phyloP scores from a whole-genome alignment of 139 green algal genomes.

The Tetradesmus obliquus region DNA sequence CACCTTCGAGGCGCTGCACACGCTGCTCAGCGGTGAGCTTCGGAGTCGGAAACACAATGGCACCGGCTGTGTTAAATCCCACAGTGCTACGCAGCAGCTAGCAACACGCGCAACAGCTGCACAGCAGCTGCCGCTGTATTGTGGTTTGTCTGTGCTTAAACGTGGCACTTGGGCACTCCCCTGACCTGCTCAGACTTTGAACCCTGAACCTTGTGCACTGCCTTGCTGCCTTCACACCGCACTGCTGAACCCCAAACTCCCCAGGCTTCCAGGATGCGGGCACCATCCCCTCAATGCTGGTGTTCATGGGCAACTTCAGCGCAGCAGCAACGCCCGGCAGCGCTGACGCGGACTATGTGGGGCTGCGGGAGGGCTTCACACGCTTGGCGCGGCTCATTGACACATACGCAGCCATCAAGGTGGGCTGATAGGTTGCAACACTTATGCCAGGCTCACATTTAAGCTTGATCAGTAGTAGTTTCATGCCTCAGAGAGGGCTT shows the following conservation, averaged over 20 bases:
- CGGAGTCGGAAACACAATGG: too few species aligned
- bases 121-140: background rate
- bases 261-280: conserved; percentile 77
- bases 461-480: too few species aligned
- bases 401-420: conserved; percentile 70
- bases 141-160: too few species aligned
- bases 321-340: conserved; percentile 40
- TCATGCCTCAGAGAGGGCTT: too few species aligned
- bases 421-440: conserved; percentile 34
- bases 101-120: background rate
- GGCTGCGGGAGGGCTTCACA: conserved; percentile 74
- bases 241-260: too few species aligned
- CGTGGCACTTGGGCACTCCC: too few species aligned
- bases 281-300: conserved; percentile 76
- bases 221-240: too few species aligned
- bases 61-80: background rate
- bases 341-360: conserved; percentile 45
- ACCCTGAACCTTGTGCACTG: too few species aligned
- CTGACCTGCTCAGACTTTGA: too few species aligned
- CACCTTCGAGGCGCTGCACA: conserved; percentile 69
- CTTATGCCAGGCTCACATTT: background rate
- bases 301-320: conserved; percentile 93
- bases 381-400: conserved; percentile 77
- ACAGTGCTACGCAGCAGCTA: background rate
- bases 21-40: conserved; percentile 69